Base-by-base conservation (phyloP, 331 rosid species). In the Acacia concinna region DNA sequence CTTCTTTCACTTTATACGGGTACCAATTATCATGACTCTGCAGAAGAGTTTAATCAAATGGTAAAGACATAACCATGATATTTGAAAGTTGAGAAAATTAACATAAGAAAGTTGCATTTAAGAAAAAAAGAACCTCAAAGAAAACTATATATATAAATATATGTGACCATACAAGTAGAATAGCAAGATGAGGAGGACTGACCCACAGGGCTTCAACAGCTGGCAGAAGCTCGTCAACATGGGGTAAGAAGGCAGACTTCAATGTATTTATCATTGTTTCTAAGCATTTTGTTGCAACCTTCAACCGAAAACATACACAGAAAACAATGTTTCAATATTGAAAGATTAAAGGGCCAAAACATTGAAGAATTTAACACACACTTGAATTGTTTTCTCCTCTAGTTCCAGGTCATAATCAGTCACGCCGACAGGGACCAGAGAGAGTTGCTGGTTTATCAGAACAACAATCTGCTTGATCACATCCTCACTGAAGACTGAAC, bases 121-220 rank as follows among this genome's bases (percentile, higher is more conserved):
- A 0, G 40, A 4, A 5, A 20, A 20, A 18, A 20, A 6, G 11
- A 20, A n/a, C 10, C 25, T 20, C 20, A 20, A 18, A 51, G 23
- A 2, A 51, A 51, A 51, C 5, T 49, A 18, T 37, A 37, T 37
- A 37, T 34, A 34, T 34, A 34, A 3, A 4, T 37, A 37, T 37
- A 7, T n/a, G 12, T 12, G 7, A 43, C 2, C 6, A 18, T 49
- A 38, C 44, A 5, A 49, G 18, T 12, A 13, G 51, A 14, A 43
- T 43, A 12, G 47, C 17, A 12, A 43, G 47, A 43, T 43, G 47
- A 43, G 17, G 15, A 15, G 47, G 5, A 75, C 83, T 51, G 32
- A 80, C 84, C 84, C 74, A 75, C 27, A 75, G 43, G 17, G 3
- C 4, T 13, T 27, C 76, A 68, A 43, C 84, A 35, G 43, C 47